phyloP scores from a whole-genome alignment of 148 eudicot species.

The Chenopodium album region DNA sequence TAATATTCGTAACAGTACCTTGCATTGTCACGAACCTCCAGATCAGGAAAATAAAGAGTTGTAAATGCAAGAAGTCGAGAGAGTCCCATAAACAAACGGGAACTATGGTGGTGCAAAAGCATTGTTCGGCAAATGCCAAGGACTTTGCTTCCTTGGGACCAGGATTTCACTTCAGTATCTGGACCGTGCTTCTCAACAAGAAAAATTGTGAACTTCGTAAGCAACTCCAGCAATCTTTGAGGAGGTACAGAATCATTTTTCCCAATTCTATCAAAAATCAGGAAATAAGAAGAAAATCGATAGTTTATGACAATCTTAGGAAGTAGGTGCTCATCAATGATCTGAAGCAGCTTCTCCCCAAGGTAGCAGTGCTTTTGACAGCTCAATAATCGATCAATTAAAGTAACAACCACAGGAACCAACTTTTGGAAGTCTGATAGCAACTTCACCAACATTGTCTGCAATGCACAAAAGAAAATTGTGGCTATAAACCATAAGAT shows the following conservation, averaged over 20 bases:
- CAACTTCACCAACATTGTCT: conserved; percentile 73
- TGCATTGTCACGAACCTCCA: conserved; percentile 95
- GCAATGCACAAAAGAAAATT: conserved; percentile 29
- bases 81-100: conserved; percentile 75
- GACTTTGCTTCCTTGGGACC: conserved; percentile 86
- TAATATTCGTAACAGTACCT: conserved; percentile 46
- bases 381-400: conserved; percentile 65
- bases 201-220: conserved; percentile 49
- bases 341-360: conserved; percentile 84
- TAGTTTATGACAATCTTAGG: conserved; percentile 65
- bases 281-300: conserved; percentile 62
- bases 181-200: conserved; percentile 84
- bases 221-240: conserved; percentile 62
- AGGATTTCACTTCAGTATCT: conserved; percentile 72
- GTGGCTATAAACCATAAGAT: not conserved
- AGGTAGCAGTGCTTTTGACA: conserved; percentile 74
- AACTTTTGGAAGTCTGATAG: conserved; percentile 61
- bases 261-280: conserved; percentile 73
- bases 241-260: conserved; percentile 75
- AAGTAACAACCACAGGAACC: conserved; percentile 67
- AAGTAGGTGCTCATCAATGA: conserved; percentile 64
- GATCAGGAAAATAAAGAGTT: conserved; percentile 88
- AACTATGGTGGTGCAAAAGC: conserved; percentile 87
- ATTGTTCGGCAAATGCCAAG: conserved; percentile 75
- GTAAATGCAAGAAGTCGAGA: conserved; percentile 83